Evolutionary conservation across 805 yeast genomes (phyloP).

Genomic region (Cyberlindnera amylophila): DNA sequence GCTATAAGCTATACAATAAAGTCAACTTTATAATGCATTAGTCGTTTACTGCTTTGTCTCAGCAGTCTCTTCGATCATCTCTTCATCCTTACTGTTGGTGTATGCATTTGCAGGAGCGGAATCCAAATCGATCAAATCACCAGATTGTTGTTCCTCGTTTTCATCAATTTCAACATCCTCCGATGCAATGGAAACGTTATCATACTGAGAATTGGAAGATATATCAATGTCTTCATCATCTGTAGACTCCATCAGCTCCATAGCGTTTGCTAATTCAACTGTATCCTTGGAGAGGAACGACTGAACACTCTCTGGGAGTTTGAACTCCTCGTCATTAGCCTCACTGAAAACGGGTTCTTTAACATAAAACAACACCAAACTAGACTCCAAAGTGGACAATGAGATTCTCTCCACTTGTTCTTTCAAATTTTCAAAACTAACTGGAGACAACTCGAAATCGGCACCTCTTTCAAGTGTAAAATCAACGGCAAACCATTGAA

Average conservation of each 20-base stretch:
- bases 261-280: slow-evolving; percentile 19
- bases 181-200: background rate
- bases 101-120: background rate
- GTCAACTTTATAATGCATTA: background rate
- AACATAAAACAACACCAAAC: slow-evolving; percentile 34
- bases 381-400: slow-evolving; percentile 23
- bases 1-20: too few relatives aligned
- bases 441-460: slow-evolving; percentile 21
- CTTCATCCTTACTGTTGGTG: background rate
- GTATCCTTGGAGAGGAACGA: slow-evolving; percentile 32
- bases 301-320: slow-evolving; percentile 25
- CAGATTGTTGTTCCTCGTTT: background rate
- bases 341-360: slow-evolving; percentile 25
- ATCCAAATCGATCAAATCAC: slow-evolving; percentile 5
- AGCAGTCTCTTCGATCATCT: too few relatives aligned
- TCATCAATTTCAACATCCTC: background rate
- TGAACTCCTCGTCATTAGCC: slow-evolving; percentile 3
- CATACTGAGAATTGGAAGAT: background rate
- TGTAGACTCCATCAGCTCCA: slow-evolving; percentile 20
- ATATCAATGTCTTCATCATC: slow-evolving; percentile 13
- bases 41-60: too few relatives aligned
- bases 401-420: slow-evolving; percentile 22
- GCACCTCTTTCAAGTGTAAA: slow-evolving; percentile 28
- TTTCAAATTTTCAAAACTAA: slow-evolving; percentile 28
- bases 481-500: slow-evolving; percentile 31